Conservation (phyloP, 202 grass and related monocot genomes). For the Cymbopogon flexuosus region DNA sequence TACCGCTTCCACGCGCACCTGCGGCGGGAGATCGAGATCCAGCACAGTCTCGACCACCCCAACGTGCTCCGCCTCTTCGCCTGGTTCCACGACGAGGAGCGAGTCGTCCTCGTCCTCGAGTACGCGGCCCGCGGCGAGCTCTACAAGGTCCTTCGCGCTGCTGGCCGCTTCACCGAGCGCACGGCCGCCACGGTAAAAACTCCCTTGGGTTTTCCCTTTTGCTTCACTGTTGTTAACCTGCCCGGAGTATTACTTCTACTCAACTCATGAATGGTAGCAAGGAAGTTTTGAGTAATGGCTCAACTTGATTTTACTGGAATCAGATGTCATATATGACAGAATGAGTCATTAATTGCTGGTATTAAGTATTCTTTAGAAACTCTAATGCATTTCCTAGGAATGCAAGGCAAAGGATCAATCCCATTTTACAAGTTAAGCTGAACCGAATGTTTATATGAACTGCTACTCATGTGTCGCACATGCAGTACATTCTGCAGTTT, state of each 20-base stretch:
- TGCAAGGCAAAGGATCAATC: not conserved
- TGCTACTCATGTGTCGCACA: not conserved
- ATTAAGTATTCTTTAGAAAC: not conserved
- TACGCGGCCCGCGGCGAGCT: conserved; percentile 70
- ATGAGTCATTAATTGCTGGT: not conserved
- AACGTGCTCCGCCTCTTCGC: conserved; percentile 93
- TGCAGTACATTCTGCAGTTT: not conserved
- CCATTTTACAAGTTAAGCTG: not conserved
- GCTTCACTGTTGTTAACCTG: not conserved
- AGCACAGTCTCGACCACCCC: conserved; percentile 70
- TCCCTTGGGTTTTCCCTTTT: not conserved
- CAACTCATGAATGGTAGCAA: not conserved
- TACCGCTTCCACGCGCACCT: conserved; percentile 72
- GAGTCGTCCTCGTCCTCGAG: conserved; percentile 80
- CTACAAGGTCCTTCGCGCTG: conserved; percentile 71
- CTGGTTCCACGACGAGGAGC: conserved; percentile 80
- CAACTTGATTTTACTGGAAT: not conserved
- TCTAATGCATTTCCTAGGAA: not conserved
- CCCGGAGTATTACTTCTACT: not conserved
- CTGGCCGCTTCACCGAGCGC: conserved; percentile 64
- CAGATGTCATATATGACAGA: not conserved
- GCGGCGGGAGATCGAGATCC: conserved; percentile 87
- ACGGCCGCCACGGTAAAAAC: conserved; percentile 62
- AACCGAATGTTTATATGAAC: not conserved
- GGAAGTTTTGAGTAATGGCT: not conserved